Base-by-base conservation (phyloP, 306 rosid genomes). In the Begonia loranthoides region DNA sequence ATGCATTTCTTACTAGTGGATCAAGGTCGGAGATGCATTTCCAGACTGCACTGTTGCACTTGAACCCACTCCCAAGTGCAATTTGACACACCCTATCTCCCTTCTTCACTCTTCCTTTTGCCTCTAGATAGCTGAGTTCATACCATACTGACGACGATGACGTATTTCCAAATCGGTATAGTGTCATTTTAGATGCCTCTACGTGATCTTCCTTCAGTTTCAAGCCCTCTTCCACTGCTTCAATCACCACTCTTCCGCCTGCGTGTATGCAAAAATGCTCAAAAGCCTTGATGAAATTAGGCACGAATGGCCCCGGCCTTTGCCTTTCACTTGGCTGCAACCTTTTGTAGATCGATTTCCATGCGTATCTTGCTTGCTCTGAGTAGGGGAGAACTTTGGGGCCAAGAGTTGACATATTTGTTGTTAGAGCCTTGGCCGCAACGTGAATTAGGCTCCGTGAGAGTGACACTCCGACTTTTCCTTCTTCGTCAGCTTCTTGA, bases 241-340 rank as follows among this genome's bases (percentile, higher is more conserved):
- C 77, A 4, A 81, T 67, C 8, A 81, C 88, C 5, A 76, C 54
- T 51, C 76, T 84, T 12, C 96, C 94, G 24, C 94, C 96, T 0
- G 93, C 94, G 51, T 88, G 86, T 50, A 74, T 74, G 55, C 93
- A 84, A 63, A 84, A 81, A 64, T 76, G 94, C 68, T 79, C 59
- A 9, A 84, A 79, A 13, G 83, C 76, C 65, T 65, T 79, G 58
- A 14, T 76, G 53, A 81, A 88, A 60, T 74, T 72, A 1, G 82
- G 94, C 15, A 65, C 76, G 16, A 66, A 76, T n/a, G 46, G 16
- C 44, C 43, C 68, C 22, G 38, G 38, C 55, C 60, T 71, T 16
- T 15, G 48, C 57, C 50, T 65, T 45, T 55, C 70, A 9, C 5
- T 39, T 9, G 50, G 53, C 67, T 45, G 45, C 13, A 76, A 51